Conservation (phyloP, 2,329 filamentous ascomycete species). For the Mollisiaceae sp. region DNA sequence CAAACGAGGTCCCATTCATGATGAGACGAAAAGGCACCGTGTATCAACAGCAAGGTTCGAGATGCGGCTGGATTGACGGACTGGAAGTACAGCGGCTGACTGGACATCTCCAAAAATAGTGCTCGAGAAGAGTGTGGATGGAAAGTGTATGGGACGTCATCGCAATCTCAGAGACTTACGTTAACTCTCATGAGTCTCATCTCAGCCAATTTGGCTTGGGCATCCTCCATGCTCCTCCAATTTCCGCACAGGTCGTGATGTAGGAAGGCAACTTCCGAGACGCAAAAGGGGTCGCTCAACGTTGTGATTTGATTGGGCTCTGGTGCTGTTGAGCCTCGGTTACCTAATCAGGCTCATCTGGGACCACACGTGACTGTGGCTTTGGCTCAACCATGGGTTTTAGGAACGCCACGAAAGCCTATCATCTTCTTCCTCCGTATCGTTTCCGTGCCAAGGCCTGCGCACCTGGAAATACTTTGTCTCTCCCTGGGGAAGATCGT, state of each 20-base stretch:
- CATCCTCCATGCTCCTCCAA: neutral
- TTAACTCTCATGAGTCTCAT: too few species aligned
- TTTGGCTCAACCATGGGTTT: too few species aligned
- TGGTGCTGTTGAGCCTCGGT: too few species aligned
- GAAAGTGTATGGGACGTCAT: neutral
- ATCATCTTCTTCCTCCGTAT: too few species aligned
- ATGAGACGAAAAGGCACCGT: conserved; percentile 15
- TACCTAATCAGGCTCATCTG: too few species aligned
- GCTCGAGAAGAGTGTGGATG: neutral
- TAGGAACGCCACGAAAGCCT: too few species aligned
- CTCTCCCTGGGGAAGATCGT: neutral
- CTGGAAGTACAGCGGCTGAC: neutral
- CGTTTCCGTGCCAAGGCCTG: too few species aligned
- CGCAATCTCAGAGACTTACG: neutral
- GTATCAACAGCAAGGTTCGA: neutral
- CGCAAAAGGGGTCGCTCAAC: neutral
- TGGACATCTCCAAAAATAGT: neutral
- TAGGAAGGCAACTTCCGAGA: neutral
- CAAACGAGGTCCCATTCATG: conserved; percentile 15
- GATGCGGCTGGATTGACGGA: conserved; percentile 5
- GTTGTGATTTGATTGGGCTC: neutral
- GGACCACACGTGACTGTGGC: too few species aligned
- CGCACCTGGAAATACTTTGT: too few species aligned
- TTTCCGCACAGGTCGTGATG: neutral
- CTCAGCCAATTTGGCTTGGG: neutral